Evolutionary conservation across 202 grass and related monocot genomes (phyloP).

Genomic region (Musa balbisiana): DNA sequence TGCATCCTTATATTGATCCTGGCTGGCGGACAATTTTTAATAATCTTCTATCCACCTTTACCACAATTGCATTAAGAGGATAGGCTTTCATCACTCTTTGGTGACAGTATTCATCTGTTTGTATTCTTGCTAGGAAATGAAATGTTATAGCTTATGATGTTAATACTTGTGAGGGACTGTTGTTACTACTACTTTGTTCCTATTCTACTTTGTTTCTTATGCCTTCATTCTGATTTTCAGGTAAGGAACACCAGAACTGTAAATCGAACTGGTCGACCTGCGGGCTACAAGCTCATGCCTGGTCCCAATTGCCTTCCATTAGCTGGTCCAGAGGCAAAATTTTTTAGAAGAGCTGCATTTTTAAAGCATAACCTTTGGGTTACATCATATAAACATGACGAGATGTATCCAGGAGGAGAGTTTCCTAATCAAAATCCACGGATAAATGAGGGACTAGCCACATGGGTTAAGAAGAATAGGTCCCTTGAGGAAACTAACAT

Average conservation of each 20-base stretch:
- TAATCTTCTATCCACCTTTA: neutral
- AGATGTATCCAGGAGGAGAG: conserved; percentile 92
- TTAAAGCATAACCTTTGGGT: conserved; percentile 99
- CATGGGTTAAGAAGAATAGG: conserved; percentile 93
- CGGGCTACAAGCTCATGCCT: conserved; percentile 84
- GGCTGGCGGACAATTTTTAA: neutral
- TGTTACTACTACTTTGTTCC: too few relatives aligned
- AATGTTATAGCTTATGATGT: neutral
- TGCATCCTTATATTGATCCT: too few relatives aligned
- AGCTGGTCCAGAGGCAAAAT: conserved; percentile 70
- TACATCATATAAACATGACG: conserved; percentile 66
- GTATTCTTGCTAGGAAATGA: neutral
- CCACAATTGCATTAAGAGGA: neutral
- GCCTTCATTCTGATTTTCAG: conserved; percentile 22
- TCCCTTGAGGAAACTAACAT: conserved; percentile 84
- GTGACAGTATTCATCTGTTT: neutral
- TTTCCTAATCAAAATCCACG: conserved; percentile 99
- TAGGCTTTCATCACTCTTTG: neutral
- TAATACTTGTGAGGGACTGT: too few relatives aligned
- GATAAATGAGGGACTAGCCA: conserved; percentile 74
- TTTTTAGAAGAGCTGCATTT: conserved; percentile 89
- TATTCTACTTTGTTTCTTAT: too few relatives aligned
- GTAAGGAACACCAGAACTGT: conserved; percentile 83
- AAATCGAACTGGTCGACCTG: conserved; percentile 84
- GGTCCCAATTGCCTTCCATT: conserved; percentile 84